phyloP scores from a whole-genome alignment of 371 early-diverging fungal genomes.

The Mortierella sp. region DNA sequence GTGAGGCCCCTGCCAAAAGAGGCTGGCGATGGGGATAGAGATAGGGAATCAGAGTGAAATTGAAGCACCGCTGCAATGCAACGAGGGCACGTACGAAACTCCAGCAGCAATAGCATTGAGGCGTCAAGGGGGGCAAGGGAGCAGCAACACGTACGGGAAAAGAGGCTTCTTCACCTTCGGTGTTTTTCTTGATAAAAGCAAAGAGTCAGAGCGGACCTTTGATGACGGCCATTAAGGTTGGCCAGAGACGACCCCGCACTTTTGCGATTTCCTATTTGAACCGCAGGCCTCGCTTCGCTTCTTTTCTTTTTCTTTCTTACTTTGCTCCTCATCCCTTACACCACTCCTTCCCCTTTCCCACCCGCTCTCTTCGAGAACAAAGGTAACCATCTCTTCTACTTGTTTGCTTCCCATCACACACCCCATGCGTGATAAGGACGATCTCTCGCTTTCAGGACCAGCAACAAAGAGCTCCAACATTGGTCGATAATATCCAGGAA shows the following conservation, averaged over 20 bases:
- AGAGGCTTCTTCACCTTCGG: not conserved
- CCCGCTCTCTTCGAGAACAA: conserved; percentile 10
- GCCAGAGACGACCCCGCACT: conserved; percentile 36
- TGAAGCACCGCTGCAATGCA: not conserved
- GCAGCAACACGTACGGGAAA: not conserved
- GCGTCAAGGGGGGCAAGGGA: not conserved
- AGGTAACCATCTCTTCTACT: conserved; percentile 34
- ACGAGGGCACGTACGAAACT: not conserved
- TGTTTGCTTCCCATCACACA: not conserved
- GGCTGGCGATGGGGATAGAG: not conserved
- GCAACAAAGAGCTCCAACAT: no score
- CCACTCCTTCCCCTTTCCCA: not conserved
- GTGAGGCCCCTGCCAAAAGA: conserved; percentile 11
- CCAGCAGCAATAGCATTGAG: not conserved
- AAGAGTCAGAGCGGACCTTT: conserved; percentile 22
- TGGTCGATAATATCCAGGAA: conserved; percentile 24
- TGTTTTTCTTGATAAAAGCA: not conserved
- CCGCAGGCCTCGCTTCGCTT: conserved; percentile 3
- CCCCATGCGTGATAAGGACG: not conserved
- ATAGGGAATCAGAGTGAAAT: conserved; percentile 1
- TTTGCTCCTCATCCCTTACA: conserved; percentile 17
- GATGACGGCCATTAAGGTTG: conserved; percentile 16
- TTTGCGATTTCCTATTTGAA: conserved; percentile 14
- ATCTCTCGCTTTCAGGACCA: not conserved
- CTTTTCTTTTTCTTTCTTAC: conserved; percentile 14